These are phyloP conservation scores for Pythium folliculosum DNA, from an alignment of 352 stramenopile species.

Conservation along the genomic window DNA sequence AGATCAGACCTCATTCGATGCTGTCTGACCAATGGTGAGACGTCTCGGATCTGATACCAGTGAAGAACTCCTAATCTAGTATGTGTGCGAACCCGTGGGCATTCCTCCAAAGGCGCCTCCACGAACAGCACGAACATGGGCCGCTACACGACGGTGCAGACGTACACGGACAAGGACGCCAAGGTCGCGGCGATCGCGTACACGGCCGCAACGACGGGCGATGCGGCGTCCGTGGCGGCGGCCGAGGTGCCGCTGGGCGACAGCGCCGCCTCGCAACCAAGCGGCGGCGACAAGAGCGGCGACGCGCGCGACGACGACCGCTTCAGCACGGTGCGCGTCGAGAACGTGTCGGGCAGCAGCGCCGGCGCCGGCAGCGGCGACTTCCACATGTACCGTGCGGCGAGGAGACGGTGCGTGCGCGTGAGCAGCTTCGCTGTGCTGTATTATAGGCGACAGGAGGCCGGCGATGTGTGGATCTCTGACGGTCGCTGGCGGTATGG, in stretches of 20 bases:
- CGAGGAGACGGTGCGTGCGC: slow-evolving; percentile 66
- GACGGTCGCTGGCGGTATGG: no score
- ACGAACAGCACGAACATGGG: slow-evolving; percentile 38
- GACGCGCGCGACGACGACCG: slow-evolving; percentile 35
- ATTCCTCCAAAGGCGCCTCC: not conserved
- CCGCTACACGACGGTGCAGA: slow-evolving; percentile 82
- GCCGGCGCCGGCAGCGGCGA: slow-evolving; percentile 94
- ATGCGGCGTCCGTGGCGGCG: not conserved
- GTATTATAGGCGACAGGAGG: no score
- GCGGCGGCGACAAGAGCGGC: not conserved
- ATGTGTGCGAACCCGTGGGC: not conserved
- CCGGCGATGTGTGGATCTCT: not conserved
- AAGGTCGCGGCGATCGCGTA: slow-evolving; percentile 74
- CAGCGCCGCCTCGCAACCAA: slow-evolving; percentile 9
- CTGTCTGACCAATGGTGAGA: not conserved
- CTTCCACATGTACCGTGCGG: slow-evolving; percentile 97
- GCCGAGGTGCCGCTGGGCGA: slow-evolving; percentile 2
- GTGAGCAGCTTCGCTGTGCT: not conserved
- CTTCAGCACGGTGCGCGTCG: slow-evolving; percentile 76
- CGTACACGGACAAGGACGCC: slow-evolving; percentile 81
- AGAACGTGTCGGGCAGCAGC: slow-evolving; percentile 95
- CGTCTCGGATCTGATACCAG: not conserved
- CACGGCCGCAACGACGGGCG: slow-evolving; percentile 11
- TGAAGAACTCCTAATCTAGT: not conserved
- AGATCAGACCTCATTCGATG: not conserved